Percentiles rank a stretch among this genome's conserved stretches.
Evolutionary conservation across 2,329 filamentous ascomycete genomes (phyloP).

Genomic region (Colletotrichum godetiae): DNA sequence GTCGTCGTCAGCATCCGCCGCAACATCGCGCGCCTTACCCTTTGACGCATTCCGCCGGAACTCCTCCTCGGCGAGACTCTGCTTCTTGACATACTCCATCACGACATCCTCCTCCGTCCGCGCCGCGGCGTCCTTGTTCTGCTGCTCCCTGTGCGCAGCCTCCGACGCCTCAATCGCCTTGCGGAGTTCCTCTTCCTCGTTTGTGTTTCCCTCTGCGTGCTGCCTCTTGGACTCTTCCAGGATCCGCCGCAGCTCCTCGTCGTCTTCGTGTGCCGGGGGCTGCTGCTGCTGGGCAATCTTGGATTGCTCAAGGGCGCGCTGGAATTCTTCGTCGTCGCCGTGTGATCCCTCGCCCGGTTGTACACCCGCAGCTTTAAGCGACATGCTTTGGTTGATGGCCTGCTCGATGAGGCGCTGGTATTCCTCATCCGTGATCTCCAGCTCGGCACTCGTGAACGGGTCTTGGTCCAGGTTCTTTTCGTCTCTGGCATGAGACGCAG

Average conservation of each 20-base stretch:
- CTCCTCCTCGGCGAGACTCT: slow-evolving; percentile 78
- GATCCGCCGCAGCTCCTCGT: slow-evolving; percentile 51
- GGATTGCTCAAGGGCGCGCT: slow-evolving; percentile 54
- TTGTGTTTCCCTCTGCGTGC: slow-evolving; percentile 38
- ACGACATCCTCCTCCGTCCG: slow-evolving; percentile 78
- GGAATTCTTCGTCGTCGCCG: slow-evolving; percentile 51
- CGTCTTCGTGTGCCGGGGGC: slow-evolving; percentile 37
- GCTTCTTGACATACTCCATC: slow-evolving; percentile 81
- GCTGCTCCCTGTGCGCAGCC: slow-evolving; percentile 55
- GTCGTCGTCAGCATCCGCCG: slow-evolving; percentile 46
- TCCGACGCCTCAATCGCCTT: slow-evolving; percentile 61
- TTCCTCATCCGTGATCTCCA: slow-evolving; percentile 66
- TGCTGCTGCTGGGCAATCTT: slow-evolving; percentile 35
- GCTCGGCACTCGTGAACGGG: slow-evolving; percentile 36
- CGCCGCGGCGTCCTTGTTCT: slow-evolving; percentile 53
- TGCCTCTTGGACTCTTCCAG: slow-evolving; percentile 53
- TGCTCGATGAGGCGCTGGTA: slow-evolving; percentile 67
- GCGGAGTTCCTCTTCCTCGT: slow-evolving; percentile 56
- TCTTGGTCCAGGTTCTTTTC: slow-evolving; percentile 34
- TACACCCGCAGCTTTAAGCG: slow-evolving; percentile 37
- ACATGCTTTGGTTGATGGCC: slow-evolving; percentile 65
- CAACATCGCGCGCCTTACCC: slow-evolving; percentile 46
- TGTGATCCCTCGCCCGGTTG: slow-evolving; percentile 38
- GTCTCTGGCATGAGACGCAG: slow-evolving; percentile 5
- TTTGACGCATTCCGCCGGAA: slow-evolving; percentile 49